A percentile compares a stretch with the other conserved stretches of the same genome.
phyloP scores from a whole-genome alignment of 306 rosid genomes.

The Oxytropis ochrocephala region DNA sequence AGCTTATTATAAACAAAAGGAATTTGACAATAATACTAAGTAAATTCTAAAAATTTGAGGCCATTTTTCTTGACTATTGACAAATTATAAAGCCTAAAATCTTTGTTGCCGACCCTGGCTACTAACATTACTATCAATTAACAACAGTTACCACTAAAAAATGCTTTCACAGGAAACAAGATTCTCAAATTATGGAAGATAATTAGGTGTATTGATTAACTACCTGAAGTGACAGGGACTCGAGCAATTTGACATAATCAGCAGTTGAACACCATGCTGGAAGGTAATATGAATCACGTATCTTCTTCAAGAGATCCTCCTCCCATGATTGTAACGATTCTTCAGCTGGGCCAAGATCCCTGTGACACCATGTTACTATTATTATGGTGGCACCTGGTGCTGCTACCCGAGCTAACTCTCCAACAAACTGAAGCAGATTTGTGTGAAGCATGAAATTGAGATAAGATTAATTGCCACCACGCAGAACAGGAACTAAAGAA shows the following conservation, averaged over 20 bases:
- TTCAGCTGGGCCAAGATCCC: slow-evolving; percentile 70
- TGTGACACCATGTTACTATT: slow-evolving; percentile 92
- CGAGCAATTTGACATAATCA: slow-evolving; percentile 56
- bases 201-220: too few relatives aligned
- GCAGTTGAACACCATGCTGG: slow-evolving; percentile 95
- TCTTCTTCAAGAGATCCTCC: slow-evolving; percentile 56
- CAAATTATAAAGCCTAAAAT: too few relatives aligned
- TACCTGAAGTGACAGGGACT: slow-evolving; percentile 60
- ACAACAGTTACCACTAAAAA: too few relatives aligned
- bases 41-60: too few relatives aligned
- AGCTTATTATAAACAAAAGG: too few relatives aligned
- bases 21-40: too few relatives aligned
- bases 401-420: slow-evolving; percentile 81
- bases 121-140: too few relatives aligned
- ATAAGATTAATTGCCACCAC: background rate
- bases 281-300: slow-evolving; percentile 71
- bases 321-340: slow-evolving; percentile 61
- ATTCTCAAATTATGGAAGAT: background rate
- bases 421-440: slow-evolving; percentile 52
- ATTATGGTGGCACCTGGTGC: slow-evolving; percentile 83
- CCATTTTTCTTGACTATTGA: too few relatives aligned
- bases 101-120: too few relatives aligned
- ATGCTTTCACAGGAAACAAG: background rate
- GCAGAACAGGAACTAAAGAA: background rate
- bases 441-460: background rate